Conservation (phyloP, 805 yeast genomes). For the Kazachstania martiniae region DNA sequence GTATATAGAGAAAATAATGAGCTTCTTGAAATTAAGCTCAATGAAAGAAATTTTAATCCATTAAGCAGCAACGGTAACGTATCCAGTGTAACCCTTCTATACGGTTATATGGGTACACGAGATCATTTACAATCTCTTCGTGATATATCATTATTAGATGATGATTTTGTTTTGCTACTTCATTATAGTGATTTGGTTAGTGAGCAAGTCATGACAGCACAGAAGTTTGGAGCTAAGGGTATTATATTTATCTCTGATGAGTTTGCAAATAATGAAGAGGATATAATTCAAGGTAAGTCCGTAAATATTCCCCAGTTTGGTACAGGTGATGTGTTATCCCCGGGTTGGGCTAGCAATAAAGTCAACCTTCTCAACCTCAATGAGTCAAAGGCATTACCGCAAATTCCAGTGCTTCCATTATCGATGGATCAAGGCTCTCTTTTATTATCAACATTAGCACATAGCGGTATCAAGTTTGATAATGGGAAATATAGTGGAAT, state of each 20-base stretch:
- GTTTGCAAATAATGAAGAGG: slow-evolving; percentile 23
- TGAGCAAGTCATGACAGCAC: slow-evolving; percentile 43
- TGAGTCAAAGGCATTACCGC: slow-evolving; percentile 43
- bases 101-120: slow-evolving; percentile 53
- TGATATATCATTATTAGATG: slow-evolving; percentile 9
- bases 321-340: slow-evolving; percentile 70
- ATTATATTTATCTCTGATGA: slow-evolving; percentile 55
- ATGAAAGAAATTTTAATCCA: slow-evolving; percentile 48
- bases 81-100: slow-evolving; percentile 39
- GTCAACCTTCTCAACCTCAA: slow-evolving; percentile 36
- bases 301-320: slow-evolving; percentile 46
- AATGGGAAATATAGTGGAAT: slow-evolving; percentile 12
- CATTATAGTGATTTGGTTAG: slow-evolving; percentile 44
- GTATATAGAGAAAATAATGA: slow-evolving; percentile 15
- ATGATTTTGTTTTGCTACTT: slow-evolving; percentile 44
- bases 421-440: slow-evolving; percentile 55
- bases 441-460: slow-evolving; percentile 23
- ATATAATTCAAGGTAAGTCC: slow-evolving; percentile 28
- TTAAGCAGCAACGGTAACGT: slow-evolving; percentile 50
- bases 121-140: slow-evolving; percentile 40
- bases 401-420: slow-evolving; percentile 65
- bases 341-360: slow-evolving; percentile 45
- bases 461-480: slow-evolving; percentile 15
- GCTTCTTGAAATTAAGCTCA: slow-evolving; percentile 14
- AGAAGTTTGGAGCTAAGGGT: slow-evolving; percentile 45